Percentiles rank a stretch among this genome's conserved stretches.
phyloP scores from a whole-genome alignment of 2,329 filamentous ascomycete species.

The Chaetoscypha palmicola region DNA sequence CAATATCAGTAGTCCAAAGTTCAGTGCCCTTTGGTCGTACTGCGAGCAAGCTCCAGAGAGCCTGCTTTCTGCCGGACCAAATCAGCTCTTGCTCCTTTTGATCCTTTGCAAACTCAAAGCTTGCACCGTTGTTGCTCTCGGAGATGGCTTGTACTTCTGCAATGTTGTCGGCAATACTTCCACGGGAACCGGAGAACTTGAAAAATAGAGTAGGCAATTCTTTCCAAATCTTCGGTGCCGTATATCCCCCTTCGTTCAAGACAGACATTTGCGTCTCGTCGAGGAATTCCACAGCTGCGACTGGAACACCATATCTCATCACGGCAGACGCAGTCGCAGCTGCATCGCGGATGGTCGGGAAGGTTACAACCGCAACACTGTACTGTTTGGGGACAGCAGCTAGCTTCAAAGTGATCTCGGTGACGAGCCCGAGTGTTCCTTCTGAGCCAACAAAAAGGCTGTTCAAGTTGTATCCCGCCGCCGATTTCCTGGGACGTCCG shows the following conservation, averaged over 20 bases:
- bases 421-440: constrained; percentile 72
- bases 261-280: constrained; percentile 80
- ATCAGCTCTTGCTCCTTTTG: constrained; percentile 63
- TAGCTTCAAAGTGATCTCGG: constrained; percentile 76
- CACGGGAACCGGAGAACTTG: constrained; percentile 74
- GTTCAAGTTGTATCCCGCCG: constrained; percentile 77
- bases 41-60: constrained; percentile 71
- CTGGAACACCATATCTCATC: constrained; percentile 47
- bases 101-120: constrained; percentile 68
- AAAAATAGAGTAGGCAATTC: constrained; percentile 73
- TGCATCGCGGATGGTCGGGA: constrained; percentile 67
- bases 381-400: constrained; percentile 66
- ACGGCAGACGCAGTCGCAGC: constrained; percentile 65
- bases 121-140: constrained; percentile 51
- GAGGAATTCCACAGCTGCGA: constrained; percentile 58
- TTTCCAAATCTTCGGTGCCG: constrained; percentile 60
- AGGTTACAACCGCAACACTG: constrained; percentile 70
- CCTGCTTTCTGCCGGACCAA: constrained; percentile 76
- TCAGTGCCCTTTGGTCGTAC: constrained; percentile 58
- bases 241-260: constrained; percentile 65
- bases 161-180: constrained; percentile 69
- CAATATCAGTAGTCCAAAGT: constrained; percentile 72
- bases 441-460: constrained; percentile 73
- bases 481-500: constrained; percentile 66
- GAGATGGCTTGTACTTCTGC: constrained; percentile 59